phyloP scores from a whole-genome alignment of 2,329 filamentous ascomycete species.

The Ophiostoma piceae region DNA sequence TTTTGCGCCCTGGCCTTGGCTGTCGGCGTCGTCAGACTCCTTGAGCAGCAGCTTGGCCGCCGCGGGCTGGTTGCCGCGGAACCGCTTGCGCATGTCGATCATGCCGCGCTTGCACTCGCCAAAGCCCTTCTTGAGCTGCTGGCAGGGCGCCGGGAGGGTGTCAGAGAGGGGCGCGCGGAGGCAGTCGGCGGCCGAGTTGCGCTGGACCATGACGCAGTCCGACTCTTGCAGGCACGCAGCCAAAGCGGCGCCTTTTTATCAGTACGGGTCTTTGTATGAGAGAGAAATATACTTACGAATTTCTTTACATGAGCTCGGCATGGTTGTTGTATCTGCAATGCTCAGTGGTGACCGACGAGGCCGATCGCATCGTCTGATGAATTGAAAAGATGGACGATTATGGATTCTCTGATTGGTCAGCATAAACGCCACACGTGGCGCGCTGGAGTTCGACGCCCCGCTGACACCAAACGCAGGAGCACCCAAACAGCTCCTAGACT shows the following conservation, averaged over 20 bases:
- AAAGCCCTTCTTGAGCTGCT: constrained; percentile 87
- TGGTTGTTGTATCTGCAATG: constrained; percentile 25
- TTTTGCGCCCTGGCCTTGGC: background rate
- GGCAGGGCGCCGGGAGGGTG: constrained; percentile 78
- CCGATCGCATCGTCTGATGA: constrained; percentile 14
- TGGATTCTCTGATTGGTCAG: background rate
- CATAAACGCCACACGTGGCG: background rate
- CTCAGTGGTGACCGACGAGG: background rate
- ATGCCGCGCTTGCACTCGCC: constrained; percentile 93
- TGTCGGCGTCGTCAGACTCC: background rate
- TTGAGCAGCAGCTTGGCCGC: constrained; percentile 50
- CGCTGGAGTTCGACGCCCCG: background rate
- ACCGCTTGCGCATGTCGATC: constrained; percentile 98
- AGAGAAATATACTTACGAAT: constrained; percentile 61
- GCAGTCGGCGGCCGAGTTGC: constrained; percentile 81
- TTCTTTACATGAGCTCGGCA: constrained; percentile 96
- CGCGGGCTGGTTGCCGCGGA: constrained; percentile 87
- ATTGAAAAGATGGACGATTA: background rate
- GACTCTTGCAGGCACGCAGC: constrained; percentile 93
- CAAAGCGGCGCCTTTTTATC: constrained; percentile 69
- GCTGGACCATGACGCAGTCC: constrained; percentile 91
- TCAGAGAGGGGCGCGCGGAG: constrained; percentile 76
- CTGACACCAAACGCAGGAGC: constrained; percentile 2
- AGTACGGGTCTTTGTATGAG: background rate
- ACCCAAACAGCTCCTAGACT: background rate